phyloP scores from a whole-genome alignment of 306 rosid genomes.

The Biancaea sappan region DNA sequence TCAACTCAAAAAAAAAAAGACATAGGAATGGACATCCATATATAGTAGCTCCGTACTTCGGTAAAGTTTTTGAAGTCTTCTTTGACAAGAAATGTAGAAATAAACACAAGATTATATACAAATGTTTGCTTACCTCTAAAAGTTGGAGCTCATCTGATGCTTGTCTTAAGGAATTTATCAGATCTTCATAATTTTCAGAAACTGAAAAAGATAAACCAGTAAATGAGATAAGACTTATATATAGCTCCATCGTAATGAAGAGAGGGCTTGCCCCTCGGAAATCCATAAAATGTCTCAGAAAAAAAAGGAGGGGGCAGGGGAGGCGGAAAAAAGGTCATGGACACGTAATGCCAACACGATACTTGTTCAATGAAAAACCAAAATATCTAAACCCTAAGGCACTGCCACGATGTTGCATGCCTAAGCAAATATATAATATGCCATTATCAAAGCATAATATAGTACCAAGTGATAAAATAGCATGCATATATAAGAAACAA shows the following conservation, averaged over 20 bases:
- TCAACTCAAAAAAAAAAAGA: background rate
- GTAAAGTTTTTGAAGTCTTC: too few species aligned
- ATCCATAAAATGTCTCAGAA: background rate
- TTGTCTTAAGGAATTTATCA: constrained; percentile 78
- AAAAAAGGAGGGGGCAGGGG: background rate
- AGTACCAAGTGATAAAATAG: background rate
- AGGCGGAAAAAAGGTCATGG: background rate
- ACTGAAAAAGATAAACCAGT: constrained; percentile 47
- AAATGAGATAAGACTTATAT: constrained; percentile 16
- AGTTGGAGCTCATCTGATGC: constrained; percentile 85
- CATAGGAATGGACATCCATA: background rate
- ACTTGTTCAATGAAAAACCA: background rate
- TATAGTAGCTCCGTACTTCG: background rate
- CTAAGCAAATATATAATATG: background rate
- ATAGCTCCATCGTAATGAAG: background rate
- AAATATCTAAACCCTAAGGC: background rate
- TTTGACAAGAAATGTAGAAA: constrained; percentile 5
- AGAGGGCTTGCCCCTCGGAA: background rate
- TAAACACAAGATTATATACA: constrained; percentile 12
- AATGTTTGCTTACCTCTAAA: constrained; percentile 69
- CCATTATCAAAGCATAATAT: background rate
- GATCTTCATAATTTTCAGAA: constrained; percentile 52
- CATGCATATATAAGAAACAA: background rate
- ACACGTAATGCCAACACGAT: background rate
- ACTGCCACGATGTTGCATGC: background rate